Evolutionary conservation across 2,329 filamentous ascomycete species (phyloP).

Genomic region (Graphilbum fragrans): DNA sequence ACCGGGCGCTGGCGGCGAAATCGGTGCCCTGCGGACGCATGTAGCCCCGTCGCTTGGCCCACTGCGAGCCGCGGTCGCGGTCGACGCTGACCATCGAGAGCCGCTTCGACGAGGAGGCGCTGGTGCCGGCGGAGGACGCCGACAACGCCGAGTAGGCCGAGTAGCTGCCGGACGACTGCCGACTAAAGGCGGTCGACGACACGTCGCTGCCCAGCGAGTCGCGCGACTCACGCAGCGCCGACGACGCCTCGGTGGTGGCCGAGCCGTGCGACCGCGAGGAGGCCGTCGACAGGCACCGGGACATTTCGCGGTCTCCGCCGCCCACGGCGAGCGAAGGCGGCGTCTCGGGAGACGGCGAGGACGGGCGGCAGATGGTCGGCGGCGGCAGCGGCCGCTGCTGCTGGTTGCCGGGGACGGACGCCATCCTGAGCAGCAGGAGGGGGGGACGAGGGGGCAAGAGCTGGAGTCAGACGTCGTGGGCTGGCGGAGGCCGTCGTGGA

Average conservation of each 20-base stretch:
- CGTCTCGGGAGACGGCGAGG: no score
- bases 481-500: no score
- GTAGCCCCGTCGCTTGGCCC: constrained; percentile 59
- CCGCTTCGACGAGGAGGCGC: background rate
- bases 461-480: no score
- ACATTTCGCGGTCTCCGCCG: no score
- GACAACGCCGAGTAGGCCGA: constrained; percentile 26
- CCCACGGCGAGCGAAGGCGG: no score
- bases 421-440: no score
- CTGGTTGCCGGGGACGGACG: no score
- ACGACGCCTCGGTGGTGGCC: constrained; percentile 32
- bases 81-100: background rate
- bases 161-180: constrained; percentile 52
- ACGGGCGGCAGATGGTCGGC: no score
- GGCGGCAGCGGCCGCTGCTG: no score
- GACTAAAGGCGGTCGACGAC: constrained; percentile 37
- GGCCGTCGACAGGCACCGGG: no score
- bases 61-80: background rate
- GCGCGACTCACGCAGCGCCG: constrained; percentile 31
- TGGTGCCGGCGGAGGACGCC: constrained; percentile 17
- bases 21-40: constrained; percentile 77
- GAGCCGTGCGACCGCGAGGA: constrained; percentile 48
- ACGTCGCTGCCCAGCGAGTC: constrained; percentile 39
- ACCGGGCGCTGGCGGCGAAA: constrained; percentile 82
- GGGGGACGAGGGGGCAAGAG: no score